Percentiles rank a stretch among this genome's conserved stretches.
Conservation (phyloP, 768 basidiomycete species). For the Baorangia bicolor region DNA sequence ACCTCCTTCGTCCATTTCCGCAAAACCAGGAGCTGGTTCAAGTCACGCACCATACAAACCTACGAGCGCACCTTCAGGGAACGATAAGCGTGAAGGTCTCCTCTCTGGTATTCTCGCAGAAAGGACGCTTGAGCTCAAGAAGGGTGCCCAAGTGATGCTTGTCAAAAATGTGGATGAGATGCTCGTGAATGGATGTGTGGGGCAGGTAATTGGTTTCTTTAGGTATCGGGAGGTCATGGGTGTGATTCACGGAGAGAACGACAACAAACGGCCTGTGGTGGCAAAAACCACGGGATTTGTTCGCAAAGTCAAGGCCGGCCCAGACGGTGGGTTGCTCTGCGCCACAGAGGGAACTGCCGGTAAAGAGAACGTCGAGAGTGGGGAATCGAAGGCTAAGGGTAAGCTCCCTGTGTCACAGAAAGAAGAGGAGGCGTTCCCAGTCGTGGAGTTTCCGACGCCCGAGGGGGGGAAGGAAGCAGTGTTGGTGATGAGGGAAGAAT, state of each 20-base stretch:
- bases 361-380: constrained; percentile 36
- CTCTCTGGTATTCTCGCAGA: constrained; percentile 65
- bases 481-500: constrained; percentile 51
- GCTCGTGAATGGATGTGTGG: constrained; percentile 72
- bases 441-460: constrained; percentile 46
- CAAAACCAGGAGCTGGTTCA: neutral
- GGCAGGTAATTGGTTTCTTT: constrained; percentile 57
- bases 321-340: constrained; percentile 26
- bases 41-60: constrained; percentile 34
- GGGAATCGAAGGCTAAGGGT: constrained; percentile 16
- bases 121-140: constrained; percentile 52
- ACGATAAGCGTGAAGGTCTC: constrained; percentile 49
- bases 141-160: constrained; percentile 65
- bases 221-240: constrained; percentile 22
- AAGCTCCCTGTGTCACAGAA: constrained; percentile 33
- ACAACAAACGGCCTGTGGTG: constrained; percentile 20
- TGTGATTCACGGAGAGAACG: constrained; percentile 20
- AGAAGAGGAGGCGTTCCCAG: constrained; percentile 43
- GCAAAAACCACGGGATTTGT: constrained; percentile 36
- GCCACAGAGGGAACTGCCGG: constrained; percentile 3
- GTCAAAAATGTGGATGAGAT: constrained; percentile 62
- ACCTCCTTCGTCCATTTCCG: neutral
- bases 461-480: constrained; percentile 44
- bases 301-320: constrained; percentile 33
- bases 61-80: constrained; percentile 1